Percentiles rank a stretch among this genome's conserved stretches.
Evolutionary conservation across 768 basidiomycete genomes (phyloP).

Genomic region (Mycena olivaceomarginata): DNA sequence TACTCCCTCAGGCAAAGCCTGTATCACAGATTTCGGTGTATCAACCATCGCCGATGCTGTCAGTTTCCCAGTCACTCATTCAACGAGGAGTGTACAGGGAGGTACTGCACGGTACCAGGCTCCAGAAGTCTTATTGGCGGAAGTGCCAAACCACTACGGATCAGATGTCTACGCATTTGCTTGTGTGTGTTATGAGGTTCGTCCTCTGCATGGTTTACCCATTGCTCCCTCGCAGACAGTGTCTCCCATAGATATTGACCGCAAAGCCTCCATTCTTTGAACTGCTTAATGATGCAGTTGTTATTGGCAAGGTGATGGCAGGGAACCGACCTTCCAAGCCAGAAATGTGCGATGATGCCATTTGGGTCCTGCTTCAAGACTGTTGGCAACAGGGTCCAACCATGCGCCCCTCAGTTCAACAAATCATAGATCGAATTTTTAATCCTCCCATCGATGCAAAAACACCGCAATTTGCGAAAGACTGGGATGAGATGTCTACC

Average conservation of each 20-base stretch:
- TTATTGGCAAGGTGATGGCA: too few relatives aligned
- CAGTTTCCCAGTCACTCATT: neutral
- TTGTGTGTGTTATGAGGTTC: neutral
- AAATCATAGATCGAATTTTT: neutral
- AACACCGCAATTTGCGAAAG: conserved; percentile 2
- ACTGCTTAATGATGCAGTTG: too few relatives aligned
- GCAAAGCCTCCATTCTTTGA: too few relatives aligned
- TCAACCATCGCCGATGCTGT: conserved; percentile 1
- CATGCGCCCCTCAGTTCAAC: neutral
- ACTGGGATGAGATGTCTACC: conserved; percentile 15
- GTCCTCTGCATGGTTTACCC: neutral
- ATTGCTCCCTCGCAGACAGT: neutral
- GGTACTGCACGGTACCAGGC: conserved; percentile 3
- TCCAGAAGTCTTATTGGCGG: neutral
- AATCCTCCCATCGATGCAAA: conserved; percentile 18
- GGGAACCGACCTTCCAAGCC: too few relatives aligned
- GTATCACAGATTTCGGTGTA: conserved; percentile 9
- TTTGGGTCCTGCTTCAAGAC: conserved; percentile 21
- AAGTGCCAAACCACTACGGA: neutral
- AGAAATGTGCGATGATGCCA: conserved; percentile 26
- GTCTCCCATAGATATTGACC: too few relatives aligned
- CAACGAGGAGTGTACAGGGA: neutral
- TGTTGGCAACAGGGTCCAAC: conserved; percentile 13
- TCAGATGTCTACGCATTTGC: neutral
- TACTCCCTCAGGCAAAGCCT: neutral